Conservation (phyloP, 1,139 yeast genomes). For the Waltiozyma sp. region DNA sequence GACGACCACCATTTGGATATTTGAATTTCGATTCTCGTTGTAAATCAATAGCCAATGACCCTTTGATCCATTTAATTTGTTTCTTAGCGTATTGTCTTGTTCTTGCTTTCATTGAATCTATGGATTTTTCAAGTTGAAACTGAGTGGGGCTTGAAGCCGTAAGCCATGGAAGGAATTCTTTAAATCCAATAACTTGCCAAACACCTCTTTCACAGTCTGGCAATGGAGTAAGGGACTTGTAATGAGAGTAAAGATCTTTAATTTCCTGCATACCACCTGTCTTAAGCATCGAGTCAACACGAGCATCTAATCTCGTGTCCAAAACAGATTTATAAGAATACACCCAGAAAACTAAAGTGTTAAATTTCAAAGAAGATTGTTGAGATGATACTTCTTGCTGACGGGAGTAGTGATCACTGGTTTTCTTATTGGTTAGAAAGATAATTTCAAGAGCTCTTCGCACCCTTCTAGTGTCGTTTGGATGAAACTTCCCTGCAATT, state of each 20-base stretch:
- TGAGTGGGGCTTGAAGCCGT: conserved; percentile 18
- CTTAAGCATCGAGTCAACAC: conserved; percentile 78
- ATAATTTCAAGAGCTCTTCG: conserved; percentile 74
- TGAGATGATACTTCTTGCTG: conserved; percentile 40
- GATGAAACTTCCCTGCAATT: conserved; percentile 78
- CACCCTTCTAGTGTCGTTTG: conserved; percentile 73
- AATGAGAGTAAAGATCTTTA: conserved; percentile 39
- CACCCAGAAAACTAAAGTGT: conserved; percentile 74
- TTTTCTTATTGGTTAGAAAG: conserved; percentile 51
- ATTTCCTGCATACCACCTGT: conserved; percentile 65
- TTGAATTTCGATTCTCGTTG: conserved; percentile 37
- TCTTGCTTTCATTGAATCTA: conserved; percentile 68
- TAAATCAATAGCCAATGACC: conserved; percentile 55
- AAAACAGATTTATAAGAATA: conserved; percentile 57
- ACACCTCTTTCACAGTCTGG: conserved; percentile 64
- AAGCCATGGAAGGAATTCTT: conserved; percentile 83
- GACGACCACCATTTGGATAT: conserved; percentile 47
- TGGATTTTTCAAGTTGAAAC: conserved; percentile 32
- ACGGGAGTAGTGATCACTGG: conserved; percentile 59
- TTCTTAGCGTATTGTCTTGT: conserved; percentile 82
- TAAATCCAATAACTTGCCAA: conserved; percentile 94
- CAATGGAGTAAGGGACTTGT: conserved; percentile 20
- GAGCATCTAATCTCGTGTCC: conserved; percentile 50
- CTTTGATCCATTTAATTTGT: conserved; percentile 90
- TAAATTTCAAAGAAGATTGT: conserved; percentile 44